Percentiles rank a stretch among this genome's conserved stretches.
Evolutionary conservation across 2,329 filamentous ascomycete genomes (phyloP).

Genomic region (Phialophora macrospora): DNA sequence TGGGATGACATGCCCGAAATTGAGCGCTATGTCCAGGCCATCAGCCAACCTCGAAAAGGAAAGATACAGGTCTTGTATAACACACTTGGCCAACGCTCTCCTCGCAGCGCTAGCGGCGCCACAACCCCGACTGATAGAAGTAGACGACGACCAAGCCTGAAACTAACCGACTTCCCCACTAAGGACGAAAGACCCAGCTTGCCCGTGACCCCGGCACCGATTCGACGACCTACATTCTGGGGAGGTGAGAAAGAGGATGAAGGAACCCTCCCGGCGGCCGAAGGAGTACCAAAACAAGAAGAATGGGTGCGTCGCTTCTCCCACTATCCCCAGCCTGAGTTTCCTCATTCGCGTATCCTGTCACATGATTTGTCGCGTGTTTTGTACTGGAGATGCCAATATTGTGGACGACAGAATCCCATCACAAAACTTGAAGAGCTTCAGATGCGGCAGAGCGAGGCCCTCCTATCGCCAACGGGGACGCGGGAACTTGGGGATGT

Average conservation of each 20-base stretch:
- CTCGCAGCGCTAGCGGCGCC: conserved; percentile 24
- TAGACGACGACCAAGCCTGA: conserved; percentile 61
- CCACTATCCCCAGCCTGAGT: conserved; percentile 41
- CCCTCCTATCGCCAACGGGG: conserved; percentile 51
- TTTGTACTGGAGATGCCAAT: conserved; percentile 42
- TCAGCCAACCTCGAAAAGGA: conserved; percentile 65
- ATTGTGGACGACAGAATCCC: conserved; percentile 66
- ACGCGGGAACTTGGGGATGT: conserved; percentile 25
- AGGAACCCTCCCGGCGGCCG: conserved; percentile 71
- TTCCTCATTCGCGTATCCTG: conserved; percentile 33
- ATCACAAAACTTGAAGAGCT: conserved; percentile 71
- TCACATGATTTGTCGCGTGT: conserved; percentile 38
- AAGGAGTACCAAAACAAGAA: conserved; percentile 82
- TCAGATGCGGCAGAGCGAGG: conserved; percentile 67
- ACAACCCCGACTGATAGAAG: conserved; percentile 38
- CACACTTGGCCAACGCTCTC: conserved; percentile 35
- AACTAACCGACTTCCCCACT: conserved; percentile 84
- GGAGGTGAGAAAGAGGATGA: conserved; percentile 62
- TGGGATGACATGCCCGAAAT: conserved; percentile 95
- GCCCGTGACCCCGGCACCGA: conserved; percentile 85
- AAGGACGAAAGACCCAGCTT: conserved; percentile 82
- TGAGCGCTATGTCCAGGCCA: conserved; percentile 78
- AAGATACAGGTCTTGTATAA: conserved; percentile 51
- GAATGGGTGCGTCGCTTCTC: conserved; percentile 82
- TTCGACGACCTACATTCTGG: conserved; percentile 72